Conservation (phyloP, 768 basidiomycete genomes). For the Pleurotus salmoneostramineus region DNA sequence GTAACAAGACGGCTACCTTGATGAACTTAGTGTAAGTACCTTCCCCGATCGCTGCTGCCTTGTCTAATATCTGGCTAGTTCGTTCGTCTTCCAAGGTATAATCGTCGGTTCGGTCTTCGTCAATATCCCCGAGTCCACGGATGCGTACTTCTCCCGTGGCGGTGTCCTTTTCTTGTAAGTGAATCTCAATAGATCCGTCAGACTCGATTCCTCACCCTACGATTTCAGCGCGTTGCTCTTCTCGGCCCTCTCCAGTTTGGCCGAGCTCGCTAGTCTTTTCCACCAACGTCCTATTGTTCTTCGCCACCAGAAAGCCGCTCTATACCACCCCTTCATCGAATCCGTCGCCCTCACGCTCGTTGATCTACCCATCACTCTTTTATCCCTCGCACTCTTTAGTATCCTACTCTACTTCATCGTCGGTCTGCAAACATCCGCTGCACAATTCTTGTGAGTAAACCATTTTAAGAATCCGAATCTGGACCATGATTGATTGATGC, state of each 20-base stretch:
- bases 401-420: constrained; percentile 48
- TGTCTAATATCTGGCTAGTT: constrained; percentile 24
- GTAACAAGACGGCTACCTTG: constrained; percentile 32
- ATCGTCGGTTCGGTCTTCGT: constrained; percentile 67
- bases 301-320: constrained; percentile 38
- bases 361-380: constrained; percentile 38
- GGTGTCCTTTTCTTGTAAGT: constrained; percentile 74
- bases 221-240: constrained; percentile 35
- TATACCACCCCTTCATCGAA: constrained; percentile 49
- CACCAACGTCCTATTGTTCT: constrained; percentile 41
- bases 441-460: constrained; percentile 49
- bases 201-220: background rate
- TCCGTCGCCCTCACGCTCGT: constrained; percentile 40
- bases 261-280: constrained; percentile 55
- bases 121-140: constrained; percentile 46
- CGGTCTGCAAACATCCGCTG: constrained; percentile 36
- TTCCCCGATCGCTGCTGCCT: background rate
- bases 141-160: constrained; percentile 71
- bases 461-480: background rate
- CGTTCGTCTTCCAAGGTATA: constrained; percentile 46
- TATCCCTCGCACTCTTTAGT: constrained; percentile 26
- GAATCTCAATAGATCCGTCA: background rate
- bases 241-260: constrained; percentile 33
- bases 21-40: constrained; percentile 26
- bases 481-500: background rate